phyloP scores from a whole-genome alignment of 495 filamentous ascomycete species.

The Podospora appendiculata region DNA sequence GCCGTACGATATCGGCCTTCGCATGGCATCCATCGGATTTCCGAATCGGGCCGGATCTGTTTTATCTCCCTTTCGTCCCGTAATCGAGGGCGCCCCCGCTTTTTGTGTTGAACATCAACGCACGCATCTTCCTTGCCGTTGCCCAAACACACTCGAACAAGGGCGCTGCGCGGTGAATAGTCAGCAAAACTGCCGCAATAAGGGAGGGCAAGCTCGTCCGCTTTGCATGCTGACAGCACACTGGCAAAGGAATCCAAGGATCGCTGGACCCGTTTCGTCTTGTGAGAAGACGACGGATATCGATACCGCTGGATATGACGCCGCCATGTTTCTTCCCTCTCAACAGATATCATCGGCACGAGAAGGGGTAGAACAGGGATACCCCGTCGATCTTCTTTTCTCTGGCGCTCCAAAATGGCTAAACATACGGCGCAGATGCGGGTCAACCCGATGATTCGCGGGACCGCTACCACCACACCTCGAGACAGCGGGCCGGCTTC shows the following conservation, averaged over 20 bases:
- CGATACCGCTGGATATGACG: no score
- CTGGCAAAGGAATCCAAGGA: not conserved
- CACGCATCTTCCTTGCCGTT: constrained; percentile 75
- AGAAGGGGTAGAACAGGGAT: no score
- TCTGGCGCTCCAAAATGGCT: constrained; percentile 10
- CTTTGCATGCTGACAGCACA: not conserved
- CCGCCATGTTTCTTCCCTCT: no score
- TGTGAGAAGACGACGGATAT: no score
- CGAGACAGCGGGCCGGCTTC: constrained; percentile 20
- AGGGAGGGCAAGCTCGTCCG: no score
- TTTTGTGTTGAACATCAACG: constrained; percentile 93
- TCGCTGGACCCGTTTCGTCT: no score
- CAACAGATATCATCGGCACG: no score
- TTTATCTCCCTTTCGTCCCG: constrained; percentile 66
- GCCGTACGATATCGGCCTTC: constrained; percentile 35
- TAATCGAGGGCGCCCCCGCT: constrained; percentile 82
- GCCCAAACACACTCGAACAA: constrained; percentile 52
- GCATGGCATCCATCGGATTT: constrained; percentile 33
- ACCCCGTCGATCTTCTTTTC: not conserved
- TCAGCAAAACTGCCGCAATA: constrained; percentile 7
- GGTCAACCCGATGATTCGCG: constrained; percentile 7
- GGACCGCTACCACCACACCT: constrained; percentile 13
- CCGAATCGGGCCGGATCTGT: constrained; percentile 44
- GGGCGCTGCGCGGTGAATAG: constrained; percentile 48
- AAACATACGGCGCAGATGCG: constrained; percentile 7